These are phyloP conservation scores for Calvatia gigantea DNA, from an alignment of 768 basidiomycete species.

Conservation along the genomic window DNA sequence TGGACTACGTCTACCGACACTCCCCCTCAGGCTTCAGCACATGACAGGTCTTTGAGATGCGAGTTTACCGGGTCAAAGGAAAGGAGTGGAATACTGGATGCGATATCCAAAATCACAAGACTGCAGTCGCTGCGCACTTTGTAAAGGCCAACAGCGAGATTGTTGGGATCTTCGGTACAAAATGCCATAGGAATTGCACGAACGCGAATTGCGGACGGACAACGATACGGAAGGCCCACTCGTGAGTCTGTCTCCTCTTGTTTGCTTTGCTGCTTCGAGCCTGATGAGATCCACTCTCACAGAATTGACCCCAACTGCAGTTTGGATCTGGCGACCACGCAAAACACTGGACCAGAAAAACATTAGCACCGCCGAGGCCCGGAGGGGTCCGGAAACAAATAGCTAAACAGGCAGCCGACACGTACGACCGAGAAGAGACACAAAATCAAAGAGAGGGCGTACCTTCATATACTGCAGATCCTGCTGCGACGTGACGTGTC, in stretches of 20 bases:
- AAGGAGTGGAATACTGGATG: slow-evolving; percentile 34
- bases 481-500: slow-evolving; percentile 69
- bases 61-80: slow-evolving; percentile 12
- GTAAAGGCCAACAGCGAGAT: slow-evolving; percentile 76
- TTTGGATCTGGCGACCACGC: slow-evolving; percentile 75
- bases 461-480: slow-evolving; percentile 78
- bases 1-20: too few species aligned
- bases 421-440: slow-evolving; percentile 4
- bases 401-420: slow-evolving; percentile 1
- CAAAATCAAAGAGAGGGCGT: slow-evolving; percentile 17
- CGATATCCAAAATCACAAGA: slow-evolving; percentile 73
- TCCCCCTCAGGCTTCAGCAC: too few species aligned
- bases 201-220: slow-evolving; percentile 58
- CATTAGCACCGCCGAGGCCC: background rate
- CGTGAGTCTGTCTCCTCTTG: slow-evolving; percentile 51
- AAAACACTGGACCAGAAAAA: slow-evolving; percentile 52
- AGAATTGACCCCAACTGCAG: slow-evolving; percentile 70
- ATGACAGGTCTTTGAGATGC: too few species aligned
- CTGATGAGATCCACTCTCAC: slow-evolving; percentile 75
- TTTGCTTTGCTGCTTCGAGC: slow-evolving; percentile 58
- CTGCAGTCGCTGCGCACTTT: slow-evolving; percentile 74
- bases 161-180: slow-evolving; percentile 62
- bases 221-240: slow-evolving; percentile 59
- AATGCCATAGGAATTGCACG: slow-evolving; percentile 75
- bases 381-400: too few species aligned